Percentiles rank a stretch among this genome's conserved stretches.
Conservation (phyloP, 2,329 filamentous ascomycete genomes). For the Cladosporium sp. region DNA sequence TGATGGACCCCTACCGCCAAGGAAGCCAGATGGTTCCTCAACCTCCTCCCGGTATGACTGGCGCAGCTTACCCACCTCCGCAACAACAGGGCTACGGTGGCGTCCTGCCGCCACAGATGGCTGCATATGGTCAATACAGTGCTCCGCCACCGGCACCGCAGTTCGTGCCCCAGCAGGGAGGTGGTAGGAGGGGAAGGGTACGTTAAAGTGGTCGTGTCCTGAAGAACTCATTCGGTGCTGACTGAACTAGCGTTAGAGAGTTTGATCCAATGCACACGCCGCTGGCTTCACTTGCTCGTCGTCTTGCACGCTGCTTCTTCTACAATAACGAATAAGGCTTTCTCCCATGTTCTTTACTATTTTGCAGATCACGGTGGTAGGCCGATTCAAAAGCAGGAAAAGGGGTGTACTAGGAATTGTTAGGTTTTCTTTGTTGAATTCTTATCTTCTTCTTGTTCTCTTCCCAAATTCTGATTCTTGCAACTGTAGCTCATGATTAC, state of each 20-base stretch:
- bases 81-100: constrained; percentile 20
- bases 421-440: too few species aligned
- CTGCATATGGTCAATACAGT: not conserved
- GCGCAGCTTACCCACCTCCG: constrained; percentile 9
- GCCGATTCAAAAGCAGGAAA: too few species aligned
- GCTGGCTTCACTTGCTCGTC: too few species aligned
- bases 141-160: constrained; percentile 3
- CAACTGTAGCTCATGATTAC: too few species aligned
- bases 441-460: too few species aligned
- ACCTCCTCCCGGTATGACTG: constrained; percentile 16
- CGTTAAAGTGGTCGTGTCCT: not conserved
- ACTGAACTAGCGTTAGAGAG: not conserved
- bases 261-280: too few species aligned
- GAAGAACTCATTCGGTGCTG: not conserved
- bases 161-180: constrained; percentile 3
- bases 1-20: constrained; percentile 39
- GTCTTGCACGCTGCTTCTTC: too few species aligned
- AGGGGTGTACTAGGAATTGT: too few species aligned
- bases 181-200: constrained; percentile 7
- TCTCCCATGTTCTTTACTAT: too few species aligned
- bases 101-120: not conserved
- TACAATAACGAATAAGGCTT: too few species aligned
- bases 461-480: too few species aligned
- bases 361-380: too few species aligned
- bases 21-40: constrained; percentile 28